Percentiles rank a stretch among this genome's conserved stretches.
Conservation (phyloP, 1,139 yeast genomes). For the Hemisphaericaspora xylofermentans region DNA sequence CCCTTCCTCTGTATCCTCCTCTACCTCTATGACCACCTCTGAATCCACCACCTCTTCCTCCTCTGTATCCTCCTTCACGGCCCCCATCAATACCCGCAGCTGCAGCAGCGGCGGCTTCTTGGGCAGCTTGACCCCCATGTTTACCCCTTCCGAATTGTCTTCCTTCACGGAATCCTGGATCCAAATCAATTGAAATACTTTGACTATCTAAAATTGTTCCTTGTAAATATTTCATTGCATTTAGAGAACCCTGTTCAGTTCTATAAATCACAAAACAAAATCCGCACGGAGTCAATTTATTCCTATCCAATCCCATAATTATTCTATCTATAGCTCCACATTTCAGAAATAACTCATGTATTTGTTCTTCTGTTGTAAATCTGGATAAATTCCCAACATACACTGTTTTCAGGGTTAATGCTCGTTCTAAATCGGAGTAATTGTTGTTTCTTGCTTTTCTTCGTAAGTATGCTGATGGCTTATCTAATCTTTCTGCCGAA, state of each 20-base stretch:
- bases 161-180: slow-evolving; percentile 93
- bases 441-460: slow-evolving; percentile 61
- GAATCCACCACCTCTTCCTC: slow-evolving; percentile 22
- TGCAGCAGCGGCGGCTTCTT: slow-evolving; percentile 31
- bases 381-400: slow-evolving; percentile 85
- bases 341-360: slow-evolving; percentile 78
- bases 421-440: slow-evolving; percentile 59
- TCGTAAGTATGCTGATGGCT: slow-evolving; percentile 73
- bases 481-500: slow-evolving; percentile 66
- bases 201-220: slow-evolving; percentile 83
- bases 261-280: slow-evolving; percentile 86
- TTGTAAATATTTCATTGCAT: slow-evolving; percentile 77
- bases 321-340: slow-evolving; percentile 77
- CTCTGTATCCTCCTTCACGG: slow-evolving; percentile 28
- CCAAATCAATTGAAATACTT: slow-evolving; percentile 77
- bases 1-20: slow-evolving; percentile 4
- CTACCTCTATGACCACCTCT: slow-evolving; percentile 14
- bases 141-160: slow-evolving; percentile 92
- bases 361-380: slow-evolving; percentile 91
- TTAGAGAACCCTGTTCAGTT: slow-evolving; percentile 65
- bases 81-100: slow-evolving; percentile 28
- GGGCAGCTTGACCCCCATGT: slow-evolving; percentile 77
- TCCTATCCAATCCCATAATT: slow-evolving; percentile 91
- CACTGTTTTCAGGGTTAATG: slow-evolving; percentile 68
- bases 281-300: slow-evolving; percentile 90